Percentiles rank a stretch among this genome's conserved stretches.
Conservation (phyloP, 1,139 yeast species). For the Taphrina pruni region DNA sequence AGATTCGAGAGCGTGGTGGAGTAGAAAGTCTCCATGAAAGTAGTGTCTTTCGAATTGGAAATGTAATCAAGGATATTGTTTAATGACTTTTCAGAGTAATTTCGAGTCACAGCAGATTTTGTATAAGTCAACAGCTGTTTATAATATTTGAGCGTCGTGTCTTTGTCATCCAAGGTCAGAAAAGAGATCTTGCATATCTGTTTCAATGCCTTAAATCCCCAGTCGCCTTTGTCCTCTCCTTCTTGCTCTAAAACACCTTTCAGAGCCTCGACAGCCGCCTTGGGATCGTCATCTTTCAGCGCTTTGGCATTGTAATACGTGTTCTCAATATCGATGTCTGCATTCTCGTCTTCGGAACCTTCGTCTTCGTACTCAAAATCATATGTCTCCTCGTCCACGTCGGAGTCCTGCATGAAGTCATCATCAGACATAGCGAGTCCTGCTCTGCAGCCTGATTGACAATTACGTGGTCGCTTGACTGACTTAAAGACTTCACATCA, state of each 20-base stretch:
- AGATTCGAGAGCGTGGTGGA: conserved; percentile 49
- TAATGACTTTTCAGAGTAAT: conserved; percentile 68
- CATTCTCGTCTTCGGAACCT: conserved; percentile 54
- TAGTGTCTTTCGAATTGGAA: conserved; percentile 48
- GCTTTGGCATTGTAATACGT: conserved; percentile 68
- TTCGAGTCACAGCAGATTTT: conserved; percentile 51
- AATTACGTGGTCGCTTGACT: no score
- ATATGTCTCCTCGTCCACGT: conserved; percentile 51
- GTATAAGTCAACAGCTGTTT: conserved; percentile 51
- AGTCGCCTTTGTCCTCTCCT: conserved; percentile 49
- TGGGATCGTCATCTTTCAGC: conserved; percentile 64
- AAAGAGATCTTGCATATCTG: conserved; percentile 67
- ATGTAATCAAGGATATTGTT: conserved; percentile 62
- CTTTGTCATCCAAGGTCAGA: conserved; percentile 50
- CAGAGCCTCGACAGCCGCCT: conserved; percentile 58
- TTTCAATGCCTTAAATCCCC: conserved; percentile 65
- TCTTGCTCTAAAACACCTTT: conserved; percentile 51
- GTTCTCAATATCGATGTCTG: conserved; percentile 55
- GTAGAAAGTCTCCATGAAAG: conserved; percentile 50
- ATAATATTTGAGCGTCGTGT: conserved; percentile 52
- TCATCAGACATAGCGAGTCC: conserved; percentile 31
- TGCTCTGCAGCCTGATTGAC: background rate
- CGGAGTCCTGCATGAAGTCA: conserved; percentile 40
- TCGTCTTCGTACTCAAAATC: conserved; percentile 73
- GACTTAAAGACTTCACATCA: background rate